Evolutionary conservation across 208 protist species (phyloP).

Genomic region (Leishmania guyanensis): DNA sequence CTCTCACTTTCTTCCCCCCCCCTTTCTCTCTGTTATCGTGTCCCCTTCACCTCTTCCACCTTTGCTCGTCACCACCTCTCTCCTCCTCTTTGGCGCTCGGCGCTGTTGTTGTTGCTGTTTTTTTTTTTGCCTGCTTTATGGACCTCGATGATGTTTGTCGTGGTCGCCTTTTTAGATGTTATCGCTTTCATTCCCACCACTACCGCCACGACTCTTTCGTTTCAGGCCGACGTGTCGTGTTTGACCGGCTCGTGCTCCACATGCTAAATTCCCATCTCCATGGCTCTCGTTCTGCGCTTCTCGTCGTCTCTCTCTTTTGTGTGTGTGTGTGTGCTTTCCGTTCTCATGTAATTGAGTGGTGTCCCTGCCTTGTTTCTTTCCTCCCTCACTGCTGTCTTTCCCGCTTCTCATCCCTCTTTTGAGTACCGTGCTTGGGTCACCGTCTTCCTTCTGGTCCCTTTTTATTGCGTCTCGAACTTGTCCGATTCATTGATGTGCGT

Average conservation of each 20-base stretch:
- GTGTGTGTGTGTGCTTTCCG: background rate
- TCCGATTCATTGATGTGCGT: background rate
- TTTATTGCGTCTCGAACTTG: background rate
- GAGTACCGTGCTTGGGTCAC: background rate
- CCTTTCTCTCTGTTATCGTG: constrained; percentile 9
- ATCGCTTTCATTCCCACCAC: no score
- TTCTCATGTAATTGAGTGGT: background rate
- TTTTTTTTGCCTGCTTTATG: background rate
- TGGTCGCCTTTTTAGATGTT: no score
- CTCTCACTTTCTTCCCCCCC: background rate
- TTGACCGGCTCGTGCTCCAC: no score
- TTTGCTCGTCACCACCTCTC: background rate
- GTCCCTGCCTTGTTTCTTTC: background rate
- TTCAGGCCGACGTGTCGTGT: no score
- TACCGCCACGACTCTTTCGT: no score
- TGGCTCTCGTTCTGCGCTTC: no score
- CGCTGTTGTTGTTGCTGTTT: background rate
- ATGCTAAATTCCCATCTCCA: no score
- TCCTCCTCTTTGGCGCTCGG: background rate
- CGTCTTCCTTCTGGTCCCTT: background rate
- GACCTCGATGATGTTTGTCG: background rate
- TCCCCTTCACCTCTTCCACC: background rate
- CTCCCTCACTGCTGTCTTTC: background rate
- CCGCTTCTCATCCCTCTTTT: background rate
- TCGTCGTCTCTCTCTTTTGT: background rate